Evolutionary conservation across 345 rosid species (phyloP), one percentile per base, ranked within the genome.

Genomic region (Cardamine occulta): DNA sequence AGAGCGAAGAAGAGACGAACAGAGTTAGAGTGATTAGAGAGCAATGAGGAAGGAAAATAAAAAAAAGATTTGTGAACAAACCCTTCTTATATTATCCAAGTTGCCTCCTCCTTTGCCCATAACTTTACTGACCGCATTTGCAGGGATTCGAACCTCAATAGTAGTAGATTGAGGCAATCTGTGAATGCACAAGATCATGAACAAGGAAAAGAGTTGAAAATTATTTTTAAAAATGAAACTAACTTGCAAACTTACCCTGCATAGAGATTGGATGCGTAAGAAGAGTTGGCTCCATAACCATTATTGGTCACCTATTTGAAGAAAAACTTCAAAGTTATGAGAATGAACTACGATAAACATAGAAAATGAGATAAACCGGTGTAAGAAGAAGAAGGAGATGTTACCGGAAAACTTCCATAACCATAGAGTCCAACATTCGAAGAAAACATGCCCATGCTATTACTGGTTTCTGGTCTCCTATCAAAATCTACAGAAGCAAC

Each of bases 21-120:
- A 17, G 48, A 51, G 77, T 21, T 67, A 67, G n/a, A 57, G 18
- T 42, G 60, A 61, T 72, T 21, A 62, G 60, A 45, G 64, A 67
- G 49, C 17, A 62, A 67, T 6, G 39, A 54, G 63, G 24, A 73
- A 66, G 34, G 28, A 66, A 70, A 19, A 29, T 11, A 2, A 40
- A 66, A 40, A 66, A 67, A 70, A 68, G 57, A 51, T 8, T 12
- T 32, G 70, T 65, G 37, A 72, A 80, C 66, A 72, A 72, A 95
- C 99, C 96, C 89, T 88, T 71, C 92, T 86, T 57, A 95, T 89
- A 80, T 92, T 95, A 71, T 88, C 84, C 78, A 95, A 79, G 81
- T 95, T 95, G 55, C 89, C 83, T 65, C 99, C 99, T 67, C 88
- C 93, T 88, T 84, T 95, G 54, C 99, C 99, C 75, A 95, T 72